Conservation (phyloP, 2,329 filamentous ascomycete genomes). For the Pseudogymnoascus sp. region DNA sequence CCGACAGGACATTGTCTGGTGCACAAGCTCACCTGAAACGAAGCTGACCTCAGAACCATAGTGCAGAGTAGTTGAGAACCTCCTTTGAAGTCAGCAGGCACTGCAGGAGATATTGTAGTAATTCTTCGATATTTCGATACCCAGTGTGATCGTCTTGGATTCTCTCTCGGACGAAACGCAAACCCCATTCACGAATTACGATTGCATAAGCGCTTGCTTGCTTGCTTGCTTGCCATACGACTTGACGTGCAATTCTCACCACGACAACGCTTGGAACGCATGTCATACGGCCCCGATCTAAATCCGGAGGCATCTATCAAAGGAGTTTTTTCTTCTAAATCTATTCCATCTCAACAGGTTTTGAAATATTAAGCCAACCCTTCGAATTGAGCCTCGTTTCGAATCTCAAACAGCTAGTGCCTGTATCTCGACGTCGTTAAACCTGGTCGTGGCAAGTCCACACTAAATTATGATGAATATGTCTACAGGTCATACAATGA, state of each 20-base stretch:
- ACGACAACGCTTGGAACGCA: conserved; percentile 7
- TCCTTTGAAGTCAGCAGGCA: conserved; percentile 78
- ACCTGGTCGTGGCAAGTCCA: conserved; percentile 10
- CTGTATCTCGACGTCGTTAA: conserved; percentile 15
- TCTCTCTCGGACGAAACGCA: conserved; percentile 18
- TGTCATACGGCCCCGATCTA: conserved; percentile 3
- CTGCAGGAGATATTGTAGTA: conserved; percentile 59
- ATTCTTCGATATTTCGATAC: conserved; percentile 6
- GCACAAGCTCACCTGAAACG: conserved; percentile 1
- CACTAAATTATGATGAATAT: conserved; percentile 46
- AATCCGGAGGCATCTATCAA: conserved; percentile 1
- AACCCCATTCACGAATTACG: conserved; percentile 2
- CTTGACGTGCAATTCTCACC: conserved; percentile 5
- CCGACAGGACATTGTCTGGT: not conserved
- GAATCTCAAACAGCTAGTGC: conserved; percentile 21
- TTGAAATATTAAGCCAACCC: conserved; percentile 1
- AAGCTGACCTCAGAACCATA: not conserved
- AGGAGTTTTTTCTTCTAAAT: conserved; percentile 2
- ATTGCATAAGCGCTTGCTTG: conserved; percentile 7
- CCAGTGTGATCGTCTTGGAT: conserved; percentile 28
- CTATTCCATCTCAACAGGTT: conserved; percentile 3
- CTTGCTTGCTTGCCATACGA: conserved; percentile 1
- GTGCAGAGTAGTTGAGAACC: conserved; percentile 29
- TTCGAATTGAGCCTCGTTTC: conserved; percentile 23
- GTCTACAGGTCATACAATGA: conserved; percentile 62